Percentiles rank a stretch among this genome's conserved stretches.
phyloP scores from a whole-genome alignment of 768 basidiomycete genomes.

The Gelatoporia subvermispora region DNA sequence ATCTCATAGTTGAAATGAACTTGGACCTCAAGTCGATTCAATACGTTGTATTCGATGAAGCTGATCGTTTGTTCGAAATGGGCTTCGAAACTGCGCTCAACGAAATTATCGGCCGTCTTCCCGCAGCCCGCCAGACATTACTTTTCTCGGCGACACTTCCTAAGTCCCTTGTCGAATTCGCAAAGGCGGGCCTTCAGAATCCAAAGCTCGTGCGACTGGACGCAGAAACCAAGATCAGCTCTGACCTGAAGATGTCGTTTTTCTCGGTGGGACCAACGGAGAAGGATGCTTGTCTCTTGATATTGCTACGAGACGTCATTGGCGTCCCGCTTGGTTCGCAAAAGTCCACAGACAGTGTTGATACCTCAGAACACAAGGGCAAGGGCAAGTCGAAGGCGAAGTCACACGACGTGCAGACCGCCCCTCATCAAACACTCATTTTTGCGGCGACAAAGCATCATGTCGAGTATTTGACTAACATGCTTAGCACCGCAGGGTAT shows the following conservation, averaged over 20 bases:
- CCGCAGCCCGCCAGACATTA: constrained; percentile 81
- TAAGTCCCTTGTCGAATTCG: constrained; percentile 93
- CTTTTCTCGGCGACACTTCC: constrained; percentile 97
- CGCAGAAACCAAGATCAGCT: constrained; percentile 91
- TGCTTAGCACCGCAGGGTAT: constrained; percentile 80
- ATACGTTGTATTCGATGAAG: constrained; percentile 95
- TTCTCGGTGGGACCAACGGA: constrained; percentile 88
- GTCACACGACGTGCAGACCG: constrained; percentile 41
- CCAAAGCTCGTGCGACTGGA: constrained; percentile 96
- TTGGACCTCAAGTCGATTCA: constrained; percentile 83
- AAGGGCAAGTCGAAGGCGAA: constrained; percentile 47
- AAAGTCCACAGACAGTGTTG: constrained; percentile 20
- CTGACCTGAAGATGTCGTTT: constrained; percentile 92
- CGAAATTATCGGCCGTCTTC: constrained; percentile 88
- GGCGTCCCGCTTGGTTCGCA: constrained; percentile 59
- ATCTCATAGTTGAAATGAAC: constrained; percentile 95
- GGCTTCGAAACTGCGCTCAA: constrained; percentile 90
- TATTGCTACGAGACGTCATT: constrained; percentile 84
- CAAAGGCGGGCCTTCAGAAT: constrained; percentile 92
- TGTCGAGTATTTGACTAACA: constrained; percentile 84
- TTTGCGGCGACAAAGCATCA: constrained; percentile 98
- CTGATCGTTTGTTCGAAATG: constrained; percentile 97
- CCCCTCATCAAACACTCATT: constrained; percentile 87
- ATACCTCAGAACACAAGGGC: constrained; percentile 32
- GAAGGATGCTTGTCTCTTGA: constrained; percentile 87